Evolutionary conservation across 371 early-diverging fungal genomes (phyloP), one percentile per base, ranked within the genome.

Genomic region (Mucor indicus): DNA sequence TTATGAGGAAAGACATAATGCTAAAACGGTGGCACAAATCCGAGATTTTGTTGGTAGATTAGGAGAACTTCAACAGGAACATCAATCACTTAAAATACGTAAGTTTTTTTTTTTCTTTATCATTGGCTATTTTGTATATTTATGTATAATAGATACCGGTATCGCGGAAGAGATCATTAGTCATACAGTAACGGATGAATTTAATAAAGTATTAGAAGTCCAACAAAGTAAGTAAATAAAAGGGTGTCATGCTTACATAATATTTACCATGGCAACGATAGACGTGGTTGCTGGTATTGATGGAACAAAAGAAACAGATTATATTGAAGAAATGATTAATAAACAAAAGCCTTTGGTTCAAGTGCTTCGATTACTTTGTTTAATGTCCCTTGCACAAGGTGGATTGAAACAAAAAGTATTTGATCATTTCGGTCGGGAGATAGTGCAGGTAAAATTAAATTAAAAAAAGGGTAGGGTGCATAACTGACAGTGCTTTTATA

Each of bases 41-140:
- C 84, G 92, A 39, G 86, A 92, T 54, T 96, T 97, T 79, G 89
- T 93, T 8, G 87, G 86, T 22, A 83, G 86, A 62, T 70, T 95
- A 38, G 84, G 88, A 16, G 84, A 80, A 16, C 62, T 97, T 43
- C 90, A 91, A 48, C 76, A 84, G 23, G 91, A 94, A 60, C 89
- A 91, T 57, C 87, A 92, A 56, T 84, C 88, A 1, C 75, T 93
- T 16, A 74, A 79, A 50, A 69, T 85, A 8, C 92, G 89, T 88
- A 79, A 16, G 41, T 27, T 15, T 38, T 4, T 38, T 15, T 27
- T 40, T 27, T 16, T 24, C 2, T 29, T 24, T 24, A 20, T 41
- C n/a, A 25, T 13, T 32, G 4, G 12, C 39, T 16, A 44, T 30
- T 29, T 4, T 27, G 5, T 38, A 41, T 19, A 33, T 39, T 60